phyloP scores from a whole-genome alignment of 768 basidiomycete genomes.

The Trametes cingulata region DNA sequence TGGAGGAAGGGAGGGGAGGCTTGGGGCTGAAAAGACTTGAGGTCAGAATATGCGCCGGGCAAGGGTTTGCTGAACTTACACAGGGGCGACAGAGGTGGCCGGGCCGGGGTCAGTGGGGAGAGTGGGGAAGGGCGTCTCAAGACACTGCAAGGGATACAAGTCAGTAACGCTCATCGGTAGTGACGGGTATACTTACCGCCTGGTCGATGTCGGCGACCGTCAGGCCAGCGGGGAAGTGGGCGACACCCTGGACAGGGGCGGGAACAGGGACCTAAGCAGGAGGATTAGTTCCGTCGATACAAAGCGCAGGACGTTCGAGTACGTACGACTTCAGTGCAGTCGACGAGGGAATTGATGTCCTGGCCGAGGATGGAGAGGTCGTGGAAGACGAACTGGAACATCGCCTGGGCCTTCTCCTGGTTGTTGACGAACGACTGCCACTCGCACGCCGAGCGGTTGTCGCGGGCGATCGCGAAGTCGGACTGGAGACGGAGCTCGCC shows the following conservation, averaged over 20 bases:
- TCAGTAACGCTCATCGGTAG: neutral
- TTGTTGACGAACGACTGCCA: conserved; percentile 30
- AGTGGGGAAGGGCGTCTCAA: conserved; percentile 23
- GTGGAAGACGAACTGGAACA: conserved; percentile 22
- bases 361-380: conserved; percentile 17
- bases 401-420: conserved; percentile 19
- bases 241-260: conserved; percentile 5
- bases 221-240: conserved; percentile 27
- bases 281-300: neutral
- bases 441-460: conserved; percentile 27
- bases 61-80: conserved; percentile 25
- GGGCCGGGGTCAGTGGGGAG: conserved; percentile 32
- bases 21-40: too few species aligned
- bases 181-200: conserved; percentile 12
- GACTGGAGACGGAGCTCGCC: conserved; percentile 15
- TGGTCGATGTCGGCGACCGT: conserved; percentile 23
- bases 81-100: conserved; percentile 32
- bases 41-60: too few species aligned
- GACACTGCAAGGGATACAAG: neutral
- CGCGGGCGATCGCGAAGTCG: conserved; percentile 25
- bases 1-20: too few species aligned
- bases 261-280: conserved; percentile 8
- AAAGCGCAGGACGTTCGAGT: neutral
- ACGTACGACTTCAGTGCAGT: conserved; percentile 16
- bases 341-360: conserved; percentile 12